Evolutionary conservation across 345 rosid species (phyloP).

Genomic region (Reutealis trisperma): DNA sequence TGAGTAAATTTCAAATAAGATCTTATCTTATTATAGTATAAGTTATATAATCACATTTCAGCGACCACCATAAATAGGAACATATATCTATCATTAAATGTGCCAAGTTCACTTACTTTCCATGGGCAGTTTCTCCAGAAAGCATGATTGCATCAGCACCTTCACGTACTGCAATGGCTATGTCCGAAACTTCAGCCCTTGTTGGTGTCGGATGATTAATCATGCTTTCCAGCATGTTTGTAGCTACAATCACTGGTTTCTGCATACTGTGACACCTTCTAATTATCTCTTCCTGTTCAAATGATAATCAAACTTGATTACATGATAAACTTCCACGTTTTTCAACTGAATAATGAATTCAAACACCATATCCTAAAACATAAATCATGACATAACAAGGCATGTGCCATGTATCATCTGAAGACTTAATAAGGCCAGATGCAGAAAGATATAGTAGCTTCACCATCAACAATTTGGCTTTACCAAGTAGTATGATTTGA

Average conservation of each 20-base stretch:
- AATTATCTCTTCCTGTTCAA: constrained; percentile 80
- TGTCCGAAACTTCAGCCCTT: constrained; percentile 97
- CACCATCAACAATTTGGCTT: background rate
- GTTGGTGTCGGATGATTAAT: constrained; percentile 97
- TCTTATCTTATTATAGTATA: background rate
- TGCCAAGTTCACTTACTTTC: constrained; percentile 60
- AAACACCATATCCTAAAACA: background rate
- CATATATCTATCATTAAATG: background rate
- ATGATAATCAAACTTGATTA: constrained; percentile 3
- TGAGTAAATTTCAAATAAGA: background rate
- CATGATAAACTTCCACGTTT: background rate
- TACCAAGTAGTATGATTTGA: background rate
- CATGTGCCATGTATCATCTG: background rate
- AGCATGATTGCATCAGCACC: constrained; percentile 98
- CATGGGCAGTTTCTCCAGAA: constrained; percentile 99
- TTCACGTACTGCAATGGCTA: constrained; percentile 93
- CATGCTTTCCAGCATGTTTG: constrained; percentile 99
- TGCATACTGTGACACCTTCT: constrained; percentile 83
- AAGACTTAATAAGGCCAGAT: constrained; percentile 2
- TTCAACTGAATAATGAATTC: background rate
- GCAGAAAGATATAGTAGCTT: background rate
- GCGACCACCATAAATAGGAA: background rate
- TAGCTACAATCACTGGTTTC: constrained; percentile 93
- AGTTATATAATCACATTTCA: background rate
- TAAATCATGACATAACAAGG: background rate